Conservation (phyloP, 2,329 filamentous ascomycete species). For the Knufia fluminis region DNA sequence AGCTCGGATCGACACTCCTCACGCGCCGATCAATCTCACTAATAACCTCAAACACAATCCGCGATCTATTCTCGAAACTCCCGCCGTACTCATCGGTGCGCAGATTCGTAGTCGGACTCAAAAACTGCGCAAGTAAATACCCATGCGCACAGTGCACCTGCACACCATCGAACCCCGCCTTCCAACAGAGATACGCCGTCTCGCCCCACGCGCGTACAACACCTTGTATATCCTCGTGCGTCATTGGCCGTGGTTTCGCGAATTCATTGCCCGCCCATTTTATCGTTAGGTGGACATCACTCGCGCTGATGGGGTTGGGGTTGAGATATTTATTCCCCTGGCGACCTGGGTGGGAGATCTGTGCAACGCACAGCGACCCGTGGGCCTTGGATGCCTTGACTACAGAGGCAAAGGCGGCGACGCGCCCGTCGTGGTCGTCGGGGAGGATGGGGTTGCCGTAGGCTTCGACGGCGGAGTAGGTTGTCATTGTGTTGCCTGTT, state of each 20-base stretch:
- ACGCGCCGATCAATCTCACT: conserved; percentile 23
- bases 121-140: conserved; percentile 24
- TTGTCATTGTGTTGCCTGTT: conserved; percentile 57
- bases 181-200: conserved; percentile 16
- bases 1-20: conserved; percentile 10
- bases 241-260: conserved; percentile 28
- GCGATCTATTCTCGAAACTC: conserved; percentile 54
- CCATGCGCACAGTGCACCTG: conserved; percentile 24
- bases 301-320: conserved; percentile 43
- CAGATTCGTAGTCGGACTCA: conserved; percentile 21
- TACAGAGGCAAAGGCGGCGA: conserved; percentile 50
- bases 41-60: conserved; percentile 48
- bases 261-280: conserved; percentile 27
- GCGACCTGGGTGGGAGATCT: conserved; percentile 55
- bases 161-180: conserved; percentile 21
- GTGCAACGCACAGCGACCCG: conserved; percentile 49
- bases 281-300: conserved; percentile 39
- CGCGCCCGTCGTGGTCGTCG: conserved; percentile 43
- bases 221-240: conserved; percentile 21
- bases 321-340: conserved; percentile 42
- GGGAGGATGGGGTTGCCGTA: conserved; percentile 53
- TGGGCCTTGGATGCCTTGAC: conserved; percentile 48
- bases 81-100: conserved; percentile 33
- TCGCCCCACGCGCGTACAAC: conserved; percentile 16
- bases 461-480: conserved; percentile 50